Evolutionary conservation across 139 green algal genomes (phyloP), one percentile per base, ranked within the genome.

Genomic region (Pedinophyceae sp.): DNA sequence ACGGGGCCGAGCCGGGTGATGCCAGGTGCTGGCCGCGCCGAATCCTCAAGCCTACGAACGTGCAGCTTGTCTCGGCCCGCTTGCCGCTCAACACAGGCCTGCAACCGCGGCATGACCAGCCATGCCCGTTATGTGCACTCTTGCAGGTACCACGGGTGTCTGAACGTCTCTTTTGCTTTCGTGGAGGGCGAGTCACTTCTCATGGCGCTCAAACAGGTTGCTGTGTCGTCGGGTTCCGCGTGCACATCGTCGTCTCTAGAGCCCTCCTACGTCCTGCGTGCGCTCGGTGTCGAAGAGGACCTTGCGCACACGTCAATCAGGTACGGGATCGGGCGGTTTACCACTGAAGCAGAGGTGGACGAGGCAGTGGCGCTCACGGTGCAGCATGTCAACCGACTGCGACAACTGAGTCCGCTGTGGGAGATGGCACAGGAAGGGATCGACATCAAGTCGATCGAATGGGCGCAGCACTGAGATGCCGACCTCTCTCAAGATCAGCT

Each of bases 371-470:
- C 68, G 17, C 66, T 82, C 62, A 96, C 88, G 0, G 85, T 93
- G 49, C 19, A 68, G 39, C 84, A 94, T 48, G 91, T 98, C 16
- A 72, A 87, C 48, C 94, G 95, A 78, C 76, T 98, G 64, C 71
- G 91, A 1, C 80, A 93, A 62, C 93, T 98, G 87, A 86, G 67
- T 45, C 91, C 91, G 0, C 76, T 98, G 40, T 98, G 87, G 87
- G 91, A 98, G 76, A 89, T 98, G 81, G 88, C 93, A 41, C 84
- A 95, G 62, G 82, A 94, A 63, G 89, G 89, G 10, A 79, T 97
- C 3, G 89, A 97, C 72, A 58, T 97, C 29, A 95, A 94, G 68
- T 83, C 26, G 53, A 96, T 97, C 50, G 80, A 96, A 72, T 97
- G 89, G 89, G 69, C 60, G 4, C 89, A 96, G 77, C 89, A 93